Evolutionary conservation across 371 early-diverging fungal genomes (phyloP).

Genomic region (Rhizopus arrhizus): DNA sequence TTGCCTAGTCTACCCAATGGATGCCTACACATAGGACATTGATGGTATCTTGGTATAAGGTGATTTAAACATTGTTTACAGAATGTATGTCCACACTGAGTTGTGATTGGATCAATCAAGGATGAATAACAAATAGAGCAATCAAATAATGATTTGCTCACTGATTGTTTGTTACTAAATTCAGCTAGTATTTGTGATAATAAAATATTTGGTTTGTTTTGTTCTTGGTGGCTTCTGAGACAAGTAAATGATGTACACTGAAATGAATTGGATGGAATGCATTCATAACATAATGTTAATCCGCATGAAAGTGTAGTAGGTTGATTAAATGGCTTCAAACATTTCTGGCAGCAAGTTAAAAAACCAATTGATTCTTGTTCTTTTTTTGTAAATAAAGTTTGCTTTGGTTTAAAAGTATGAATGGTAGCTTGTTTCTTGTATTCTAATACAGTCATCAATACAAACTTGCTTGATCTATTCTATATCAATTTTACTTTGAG

Average conservation of each 20-base stretch:
- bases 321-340: constrained; percentile 1
- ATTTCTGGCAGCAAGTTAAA: constrained; percentile 19
- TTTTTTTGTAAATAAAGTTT: neutral
- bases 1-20: constrained; percentile 12
- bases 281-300: constrained; percentile 35
- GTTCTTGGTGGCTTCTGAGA: constrained; percentile 28
- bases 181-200: constrained; percentile 16
- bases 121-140: constrained; percentile 25
- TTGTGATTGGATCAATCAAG: constrained; percentile 53
- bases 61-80: constrained; percentile 57
- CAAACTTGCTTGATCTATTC: neutral
- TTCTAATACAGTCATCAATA: too few relatives aligned
- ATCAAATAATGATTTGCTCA: constrained; percentile 5
- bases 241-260: constrained; percentile 50
- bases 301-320: constrained; percentile 46
- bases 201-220: constrained; percentile 13
- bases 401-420: neutral
- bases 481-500: neutral
- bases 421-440: neutral
- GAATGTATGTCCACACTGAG: constrained; percentile 69
- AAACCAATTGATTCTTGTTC: neutral
- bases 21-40: constrained; percentile 25
- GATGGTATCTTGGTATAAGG: constrained; percentile 3
- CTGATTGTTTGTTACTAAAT: neutral
- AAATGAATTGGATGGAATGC: constrained; percentile 24